Base-by-base conservation (phyloP, 192 early-diverging fungal genomes). In the Entomortierella parvispora region DNA sequence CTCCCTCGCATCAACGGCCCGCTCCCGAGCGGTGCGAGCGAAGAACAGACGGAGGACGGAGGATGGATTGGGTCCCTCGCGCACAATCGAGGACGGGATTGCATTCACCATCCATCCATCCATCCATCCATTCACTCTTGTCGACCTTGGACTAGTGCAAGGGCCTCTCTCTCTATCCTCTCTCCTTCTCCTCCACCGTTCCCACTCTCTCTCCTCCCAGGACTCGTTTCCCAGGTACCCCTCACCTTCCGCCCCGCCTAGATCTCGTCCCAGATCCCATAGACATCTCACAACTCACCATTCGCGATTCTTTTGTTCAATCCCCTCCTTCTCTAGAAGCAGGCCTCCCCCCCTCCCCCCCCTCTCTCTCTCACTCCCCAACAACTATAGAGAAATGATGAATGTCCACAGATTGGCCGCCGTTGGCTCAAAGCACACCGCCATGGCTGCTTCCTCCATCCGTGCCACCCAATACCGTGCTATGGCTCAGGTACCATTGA, bases 391-490 rank as follows among this genome's bases (percentile, higher is more conserved):
- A 40, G 37, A 40, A 42, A 77, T 77, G 62, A 57, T 74, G 74
- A 68, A 68, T 37, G 59, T 68, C 59, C 57, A 58, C 55, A 59
- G 74, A 68, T 55, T 77, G 50, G 74, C 66, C 43, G 37, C 45
- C 58, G 61, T 55, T 43, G 63, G 74, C 47, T 56, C 74, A 17
- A 77, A 68, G 61, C 74, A 68, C 55, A 65, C 62, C 3, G 56
- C 70, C 47, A 58, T 44, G 62, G 70, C 56, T 43, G 62, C 70
- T 11, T 33, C 56, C 25, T 59, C 62, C 0, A 34, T 77, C 59
- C 66, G 74, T n/a, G 53, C 74, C 40, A 63, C 33, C 58, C 74
- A 77, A 46, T 77, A 77, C 58, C 74, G 74, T 47, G 74, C 61
- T 40, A 15, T 68, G 49, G 61, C 74, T 53, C 59, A 76, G 72